Conservation (phyloP, 2,329 filamentous ascomycete species). For the Pyrenophora seminiperda region DNA sequence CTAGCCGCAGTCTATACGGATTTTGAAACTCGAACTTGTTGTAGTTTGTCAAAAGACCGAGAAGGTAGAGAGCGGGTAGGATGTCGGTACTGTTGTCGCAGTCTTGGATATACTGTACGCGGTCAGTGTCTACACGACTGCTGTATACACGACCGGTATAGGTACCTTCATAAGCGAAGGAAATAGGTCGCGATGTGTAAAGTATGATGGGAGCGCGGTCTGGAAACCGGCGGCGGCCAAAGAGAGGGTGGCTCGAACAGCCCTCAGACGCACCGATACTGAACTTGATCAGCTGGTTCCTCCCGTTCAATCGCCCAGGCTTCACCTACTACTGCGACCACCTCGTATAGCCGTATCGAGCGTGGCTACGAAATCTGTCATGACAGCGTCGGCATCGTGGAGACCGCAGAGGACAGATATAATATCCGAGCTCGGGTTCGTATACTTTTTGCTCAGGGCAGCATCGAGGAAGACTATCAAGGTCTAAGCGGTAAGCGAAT, state of each 20-base stretch:
- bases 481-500: constrained; percentile 67
- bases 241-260: constrained; percentile 78
- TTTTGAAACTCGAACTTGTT: constrained; percentile 99
- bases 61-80: constrained; percentile 76
- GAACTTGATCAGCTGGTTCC: constrained; percentile 21
- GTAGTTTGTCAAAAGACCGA: constrained; percentile 92
- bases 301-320: background rate
- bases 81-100: constrained; percentile 66
- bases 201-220: constrained; percentile 90
- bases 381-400: constrained; percentile 82
- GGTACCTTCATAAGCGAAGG: constrained; percentile 96
- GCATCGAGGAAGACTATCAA: constrained; percentile 84
- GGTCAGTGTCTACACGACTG: background rate
- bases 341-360: constrained; percentile 83
- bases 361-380: constrained; percentile 84
- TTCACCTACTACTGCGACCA: constrained; percentile 68
- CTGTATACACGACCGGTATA: background rate
- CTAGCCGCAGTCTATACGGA: constrained; percentile 86
- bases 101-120: constrained; percentile 76
- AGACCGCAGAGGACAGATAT: constrained; percentile 88
- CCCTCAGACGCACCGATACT: constrained; percentile 79
- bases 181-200: constrained; percentile 92
- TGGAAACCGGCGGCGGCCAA: constrained; percentile 94
- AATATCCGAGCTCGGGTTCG: constrained; percentile 92
- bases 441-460: constrained; percentile 86